A percentile compares a stretch with the other conserved stretches of the same genome.
These are phyloP conservation scores for Ogataea kodamae DNA, from an alignment of 805 yeast species.

Conservation along the genomic window DNA sequence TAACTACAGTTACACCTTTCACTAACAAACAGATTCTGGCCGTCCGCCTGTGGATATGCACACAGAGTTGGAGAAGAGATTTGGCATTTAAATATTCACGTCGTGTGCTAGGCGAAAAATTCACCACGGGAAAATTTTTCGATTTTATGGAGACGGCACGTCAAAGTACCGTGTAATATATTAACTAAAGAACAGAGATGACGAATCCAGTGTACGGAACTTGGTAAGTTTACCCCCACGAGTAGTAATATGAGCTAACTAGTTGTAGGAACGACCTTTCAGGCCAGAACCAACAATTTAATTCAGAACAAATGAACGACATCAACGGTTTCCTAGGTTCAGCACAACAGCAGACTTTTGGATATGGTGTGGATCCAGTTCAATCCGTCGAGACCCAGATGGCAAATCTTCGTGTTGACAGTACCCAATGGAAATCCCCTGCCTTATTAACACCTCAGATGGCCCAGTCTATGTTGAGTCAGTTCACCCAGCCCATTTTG, in stretches of 20 bases:
- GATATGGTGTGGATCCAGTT: no score
- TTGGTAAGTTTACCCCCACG: slow-evolving; percentile 8
- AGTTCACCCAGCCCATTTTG: no score
- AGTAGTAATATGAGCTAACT: slow-evolving; percentile 7
- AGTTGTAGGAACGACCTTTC: slow-evolving; percentile 6
- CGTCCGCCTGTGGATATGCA: slow-evolving; percentile 55
- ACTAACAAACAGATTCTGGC: slow-evolving; percentile 36
- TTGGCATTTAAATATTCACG: slow-evolving; percentile 41
- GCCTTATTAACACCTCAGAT: slow-evolving; percentile 1
- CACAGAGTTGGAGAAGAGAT: slow-evolving; percentile 62
- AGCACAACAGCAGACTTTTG: no score
- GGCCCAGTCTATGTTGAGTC: slow-evolving; percentile 7
- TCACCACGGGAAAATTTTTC: slow-evolving; percentile 10
- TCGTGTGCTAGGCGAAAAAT: slow-evolving; percentile 12
- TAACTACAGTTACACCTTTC: neutral
- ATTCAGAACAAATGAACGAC: slow-evolving; percentile 4
- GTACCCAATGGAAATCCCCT: slow-evolving; percentile 7
- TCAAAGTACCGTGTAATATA: slow-evolving; percentile 4
- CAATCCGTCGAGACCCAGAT: slow-evolving; percentile 5
- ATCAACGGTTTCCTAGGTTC: slow-evolving; percentile 4
- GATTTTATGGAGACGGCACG: slow-evolving; percentile 9
- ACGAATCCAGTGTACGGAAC: slow-evolving; percentile 10
- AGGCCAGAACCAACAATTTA: slow-evolving; percentile 1
- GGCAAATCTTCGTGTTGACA: slow-evolving; percentile 7
- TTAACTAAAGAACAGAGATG: slow-evolving; percentile 9